These are phyloP conservation scores for Tranzscheliella williamsii DNA, from an alignment of 1,284 basidiomycete genomes.

Conservation along the genomic window DNA sequence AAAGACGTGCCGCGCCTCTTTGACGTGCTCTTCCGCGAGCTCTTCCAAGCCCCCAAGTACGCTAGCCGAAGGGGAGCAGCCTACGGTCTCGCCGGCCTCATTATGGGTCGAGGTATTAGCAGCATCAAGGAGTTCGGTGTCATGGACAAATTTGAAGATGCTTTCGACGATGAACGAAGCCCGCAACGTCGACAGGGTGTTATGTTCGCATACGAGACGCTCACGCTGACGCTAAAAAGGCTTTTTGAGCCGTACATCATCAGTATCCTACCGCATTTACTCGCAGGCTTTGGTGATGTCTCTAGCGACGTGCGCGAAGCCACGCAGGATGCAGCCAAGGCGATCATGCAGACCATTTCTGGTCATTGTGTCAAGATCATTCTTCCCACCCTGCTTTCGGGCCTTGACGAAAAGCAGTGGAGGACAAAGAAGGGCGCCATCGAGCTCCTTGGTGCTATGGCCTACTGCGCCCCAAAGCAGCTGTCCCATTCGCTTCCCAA, in stretches of 20 bases:
- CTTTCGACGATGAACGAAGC: conserved; percentile 85
- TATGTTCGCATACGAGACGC: conserved; percentile 87
- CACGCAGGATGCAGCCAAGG: conserved; percentile 85
- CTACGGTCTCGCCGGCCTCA: conserved; percentile 89
- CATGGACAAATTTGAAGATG: conserved; percentile 74
- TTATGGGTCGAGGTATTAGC: conserved; percentile 84
- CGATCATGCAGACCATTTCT: conserved; percentile 88
- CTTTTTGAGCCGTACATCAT: conserved; percentile 94
- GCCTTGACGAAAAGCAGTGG: conserved; percentile 98
- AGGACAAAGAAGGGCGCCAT: conserved; percentile 97
- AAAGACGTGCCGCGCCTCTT: conserved; percentile 66
- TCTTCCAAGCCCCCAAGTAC: conserved; percentile 70
- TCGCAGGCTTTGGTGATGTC: conserved; percentile 87
- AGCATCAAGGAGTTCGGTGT: conserved; percentile 83
- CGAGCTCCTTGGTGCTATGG: conserved; percentile 97
- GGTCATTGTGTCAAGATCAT: conserved; percentile 78
- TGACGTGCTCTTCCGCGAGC: conserved; percentile 73
- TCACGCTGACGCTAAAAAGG: conserved; percentile 80
- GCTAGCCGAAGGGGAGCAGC: conserved; percentile 90
- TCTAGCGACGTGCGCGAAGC: conserved; percentile 90
- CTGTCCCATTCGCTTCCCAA: conserved; percentile 92
- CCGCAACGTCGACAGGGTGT: conserved; percentile 88
- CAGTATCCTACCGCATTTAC: conserved; percentile 78
- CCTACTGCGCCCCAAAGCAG: conserved; percentile 94
- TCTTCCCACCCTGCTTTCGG: conserved; percentile 83